Evolutionary conservation across 208 protist genomes (phyloP).

Genomic region (Leishmania gerbilli): DNA sequence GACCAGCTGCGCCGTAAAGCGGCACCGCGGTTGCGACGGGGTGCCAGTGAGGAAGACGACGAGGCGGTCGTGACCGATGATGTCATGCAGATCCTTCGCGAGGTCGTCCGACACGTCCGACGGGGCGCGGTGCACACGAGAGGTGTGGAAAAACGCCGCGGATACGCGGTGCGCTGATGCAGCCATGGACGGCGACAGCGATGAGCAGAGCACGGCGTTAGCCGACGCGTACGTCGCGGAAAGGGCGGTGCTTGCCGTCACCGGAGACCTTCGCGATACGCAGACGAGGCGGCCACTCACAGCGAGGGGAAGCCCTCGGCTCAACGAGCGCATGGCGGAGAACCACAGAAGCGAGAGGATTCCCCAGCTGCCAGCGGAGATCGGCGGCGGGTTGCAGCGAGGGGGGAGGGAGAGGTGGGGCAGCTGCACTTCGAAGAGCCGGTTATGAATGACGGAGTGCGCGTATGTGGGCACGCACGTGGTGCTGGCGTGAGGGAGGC

Average conservation of each 20-base stretch:
- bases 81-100: constrained; percentile 55
- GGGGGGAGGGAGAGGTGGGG: neutral
- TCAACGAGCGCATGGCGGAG: neutral
- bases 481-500: neutral
- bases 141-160: constrained; percentile 23
- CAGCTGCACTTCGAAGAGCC: neutral
- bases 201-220: neutral
- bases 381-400: neutral
- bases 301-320: neutral
- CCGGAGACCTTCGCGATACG: neutral
- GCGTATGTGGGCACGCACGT: neutral
- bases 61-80: constrained; percentile 77
- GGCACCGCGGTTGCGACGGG: constrained; percentile 82
- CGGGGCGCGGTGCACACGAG: constrained; percentile 31
- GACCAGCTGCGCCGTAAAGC: constrained; percentile 87
- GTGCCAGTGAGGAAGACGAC: constrained; percentile 93
- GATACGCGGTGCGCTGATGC: constrained; percentile 5
- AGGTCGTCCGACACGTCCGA: constrained; percentile 57
- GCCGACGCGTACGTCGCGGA: neutral
- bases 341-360: neutral
- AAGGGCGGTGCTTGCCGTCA: neutral
- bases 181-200: neutral
- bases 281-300: neutral
- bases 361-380: neutral
- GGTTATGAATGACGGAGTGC: neutral